Conservation (phyloP, 2,329 filamentous ascomycete species). For the Lachnellula willkommii region DNA sequence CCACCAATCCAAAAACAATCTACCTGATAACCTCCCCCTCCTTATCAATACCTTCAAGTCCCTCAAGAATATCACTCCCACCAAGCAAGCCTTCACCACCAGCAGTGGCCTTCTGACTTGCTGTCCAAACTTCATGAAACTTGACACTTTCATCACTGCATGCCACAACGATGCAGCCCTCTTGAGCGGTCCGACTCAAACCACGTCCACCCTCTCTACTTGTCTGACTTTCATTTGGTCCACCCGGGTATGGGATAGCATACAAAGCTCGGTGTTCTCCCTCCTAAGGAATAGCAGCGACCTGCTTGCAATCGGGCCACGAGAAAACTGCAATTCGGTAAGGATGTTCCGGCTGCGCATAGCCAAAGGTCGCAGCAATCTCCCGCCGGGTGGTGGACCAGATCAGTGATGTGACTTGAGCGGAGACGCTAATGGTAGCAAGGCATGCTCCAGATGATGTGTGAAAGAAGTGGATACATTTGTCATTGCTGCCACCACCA, state of each 20-base stretch:
- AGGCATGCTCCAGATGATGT: slow-evolving; percentile 75
- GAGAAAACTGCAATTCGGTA: slow-evolving; percentile 88
- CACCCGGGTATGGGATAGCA: slow-evolving; percentile 77
- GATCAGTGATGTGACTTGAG: slow-evolving; percentile 87
- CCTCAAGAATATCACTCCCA: slow-evolving; percentile 80
- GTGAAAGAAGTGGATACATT: slow-evolving; percentile 94
- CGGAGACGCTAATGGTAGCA: slow-evolving; percentile 84
- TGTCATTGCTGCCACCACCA: slow-evolving; percentile 88
- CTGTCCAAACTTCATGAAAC: slow-evolving; percentile 92
- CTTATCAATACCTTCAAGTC: slow-evolving; percentile 72
- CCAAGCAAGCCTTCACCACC: slow-evolving; percentile 60
- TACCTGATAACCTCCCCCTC: slow-evolving; percentile 66
- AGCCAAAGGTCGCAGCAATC: slow-evolving; percentile 91
- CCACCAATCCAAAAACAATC: background rate
- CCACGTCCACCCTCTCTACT: slow-evolving; percentile 46
- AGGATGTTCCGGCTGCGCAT: slow-evolving; percentile 82
- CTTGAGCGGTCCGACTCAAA: slow-evolving; percentile 53
- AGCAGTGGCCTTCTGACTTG: slow-evolving; percentile 49
- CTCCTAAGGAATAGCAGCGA: slow-evolving; percentile 80
- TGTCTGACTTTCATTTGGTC: slow-evolving; percentile 38
- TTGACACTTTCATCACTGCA: slow-evolving; percentile 89
- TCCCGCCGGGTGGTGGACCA: slow-evolving; percentile 84
- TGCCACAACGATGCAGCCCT: slow-evolving; percentile 85
- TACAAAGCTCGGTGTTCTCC: slow-evolving; percentile 75
- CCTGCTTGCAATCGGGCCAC: slow-evolving; percentile 85